These are phyloP conservation scores for Neurospora crassa DNA, from an alignment of 2,329 filamentous ascomycete species.

Conservation along the genomic window DNA sequence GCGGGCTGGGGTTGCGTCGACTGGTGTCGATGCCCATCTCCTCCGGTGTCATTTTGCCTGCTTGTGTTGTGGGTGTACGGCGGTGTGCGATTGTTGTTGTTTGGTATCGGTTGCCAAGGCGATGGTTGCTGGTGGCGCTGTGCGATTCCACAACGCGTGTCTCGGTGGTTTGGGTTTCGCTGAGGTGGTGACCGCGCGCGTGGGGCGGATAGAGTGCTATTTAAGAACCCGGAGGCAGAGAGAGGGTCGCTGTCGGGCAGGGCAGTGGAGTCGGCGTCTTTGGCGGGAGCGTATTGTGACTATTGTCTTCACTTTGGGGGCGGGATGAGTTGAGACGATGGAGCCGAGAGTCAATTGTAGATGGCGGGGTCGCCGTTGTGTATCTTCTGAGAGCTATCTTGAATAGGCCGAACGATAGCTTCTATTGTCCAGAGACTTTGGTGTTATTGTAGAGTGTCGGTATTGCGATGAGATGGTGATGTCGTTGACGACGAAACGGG, in stretches of 20 bases:
- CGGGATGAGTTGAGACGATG: not conserved
- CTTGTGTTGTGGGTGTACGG: not conserved
- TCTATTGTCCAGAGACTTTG: not conserved
- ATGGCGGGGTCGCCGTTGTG: not conserved
- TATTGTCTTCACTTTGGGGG: not conserved
- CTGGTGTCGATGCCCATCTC: constrained; percentile 64
- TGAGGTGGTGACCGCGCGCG: not conserved
- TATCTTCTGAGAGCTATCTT: not conserved
- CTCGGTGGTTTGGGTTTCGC: not conserved
- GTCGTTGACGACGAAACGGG: not conserved
- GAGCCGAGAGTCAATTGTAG: not conserved
- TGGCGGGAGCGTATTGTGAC: not conserved
- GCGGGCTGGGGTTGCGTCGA: constrained; percentile 79
- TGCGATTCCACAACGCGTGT: not conserved
- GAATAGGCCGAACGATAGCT: not conserved
- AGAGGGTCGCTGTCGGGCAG: not conserved
- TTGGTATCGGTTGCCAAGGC: not conserved
- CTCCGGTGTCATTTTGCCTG: constrained; percentile 17
- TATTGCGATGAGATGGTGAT: not conserved
- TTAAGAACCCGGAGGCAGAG: not conserved
- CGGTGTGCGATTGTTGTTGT: not conserved
- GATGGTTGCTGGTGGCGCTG: not conserved
- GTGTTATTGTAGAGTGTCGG: not conserved
- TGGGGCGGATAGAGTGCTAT: not conserved
- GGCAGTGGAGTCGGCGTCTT: not conserved